Conservation (phyloP, 129 eudicot species). For the Centaurea solstitialis region DNA sequence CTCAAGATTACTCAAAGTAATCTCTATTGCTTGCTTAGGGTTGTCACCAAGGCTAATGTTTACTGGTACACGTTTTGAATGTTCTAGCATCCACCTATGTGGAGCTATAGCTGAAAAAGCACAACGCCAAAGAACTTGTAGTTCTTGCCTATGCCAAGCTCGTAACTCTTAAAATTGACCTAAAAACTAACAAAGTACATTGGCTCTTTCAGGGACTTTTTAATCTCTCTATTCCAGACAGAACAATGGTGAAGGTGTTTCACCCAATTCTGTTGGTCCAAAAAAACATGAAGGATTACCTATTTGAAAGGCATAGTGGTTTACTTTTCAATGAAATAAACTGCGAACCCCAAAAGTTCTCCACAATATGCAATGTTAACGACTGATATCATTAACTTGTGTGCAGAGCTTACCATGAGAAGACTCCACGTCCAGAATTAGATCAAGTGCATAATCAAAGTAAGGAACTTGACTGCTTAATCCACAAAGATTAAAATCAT, state of each 20-base stretch:
- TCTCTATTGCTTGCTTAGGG: background rate
- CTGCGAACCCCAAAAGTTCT: background rate
- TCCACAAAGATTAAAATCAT: slow-evolving; percentile 81
- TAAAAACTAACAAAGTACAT: slow-evolving; percentile 5
- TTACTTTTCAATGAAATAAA: background rate
- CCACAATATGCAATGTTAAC: slow-evolving; percentile 13
- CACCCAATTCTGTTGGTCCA: background rate
- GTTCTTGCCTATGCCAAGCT: background rate
- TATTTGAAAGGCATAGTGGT: background rate
- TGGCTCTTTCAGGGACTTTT: background rate
- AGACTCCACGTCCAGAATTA: slow-evolving; percentile 76
- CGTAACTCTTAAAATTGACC: background rate
- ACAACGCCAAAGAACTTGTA: background rate
- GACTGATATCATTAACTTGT: background rate
- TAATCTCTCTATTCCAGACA: background rate
- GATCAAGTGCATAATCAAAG: slow-evolving; percentile 84
- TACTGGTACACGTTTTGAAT: background rate
- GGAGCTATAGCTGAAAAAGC: background rate
- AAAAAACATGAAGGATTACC: background rate
- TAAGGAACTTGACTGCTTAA: slow-evolving; percentile 89
- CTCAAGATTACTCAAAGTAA: background rate
- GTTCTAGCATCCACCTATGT: background rate
- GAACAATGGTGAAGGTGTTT: background rate
- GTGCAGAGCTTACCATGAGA: slow-evolving; percentile 59
- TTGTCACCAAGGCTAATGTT: background rate